These are phyloP conservation scores for Actinidia arguta DNA, from an alignment of 179 eudicot species.

Conservation along the genomic window DNA sequence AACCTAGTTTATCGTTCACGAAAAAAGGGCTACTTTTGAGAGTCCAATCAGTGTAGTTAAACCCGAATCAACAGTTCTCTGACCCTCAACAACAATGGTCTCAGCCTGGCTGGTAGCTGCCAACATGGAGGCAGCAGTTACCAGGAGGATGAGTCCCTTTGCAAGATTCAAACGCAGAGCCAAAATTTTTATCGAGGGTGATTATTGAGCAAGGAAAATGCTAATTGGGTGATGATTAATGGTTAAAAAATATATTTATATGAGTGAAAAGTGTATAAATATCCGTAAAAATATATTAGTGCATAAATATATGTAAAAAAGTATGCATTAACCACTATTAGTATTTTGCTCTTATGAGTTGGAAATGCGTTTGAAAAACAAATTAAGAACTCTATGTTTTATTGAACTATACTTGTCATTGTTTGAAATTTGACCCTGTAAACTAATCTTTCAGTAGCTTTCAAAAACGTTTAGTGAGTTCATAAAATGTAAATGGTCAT, in stretches of 20 bases:
- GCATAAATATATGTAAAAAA: too few species aligned
- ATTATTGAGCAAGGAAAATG: background rate
- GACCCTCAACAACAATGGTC: constrained; percentile 19
- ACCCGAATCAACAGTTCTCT: constrained; percentile 15
- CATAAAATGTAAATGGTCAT: background rate
- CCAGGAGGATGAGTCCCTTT: constrained; percentile 2
- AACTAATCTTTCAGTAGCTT: too few species aligned
- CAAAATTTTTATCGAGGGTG: background rate
- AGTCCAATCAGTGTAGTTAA: constrained; percentile 33
- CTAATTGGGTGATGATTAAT: background rate
- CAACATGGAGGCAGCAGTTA: constrained; percentile 13
- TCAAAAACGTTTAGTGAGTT: too few species aligned
- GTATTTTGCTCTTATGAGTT: constrained; percentile 1
- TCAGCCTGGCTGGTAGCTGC: constrained; percentile 18
- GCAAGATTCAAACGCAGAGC: background rate
- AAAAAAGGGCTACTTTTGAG: constrained; percentile 26
- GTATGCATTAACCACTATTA: background rate
- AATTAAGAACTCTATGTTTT: too few species aligned
- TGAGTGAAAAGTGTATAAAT: background rate
- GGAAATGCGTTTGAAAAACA: too few species aligned
- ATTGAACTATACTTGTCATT: too few species aligned
- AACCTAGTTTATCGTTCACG: constrained; percentile 32
- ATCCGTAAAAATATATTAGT: too few species aligned
- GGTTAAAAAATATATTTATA: background rate
- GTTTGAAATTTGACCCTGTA: too few species aligned